Percentiles rank a stretch among this genome's conserved stretches.
phyloP scores from a whole-genome alignment of 2,329 filamentous ascomycete genomes.

The Pseudogymnoascus sp. region DNA sequence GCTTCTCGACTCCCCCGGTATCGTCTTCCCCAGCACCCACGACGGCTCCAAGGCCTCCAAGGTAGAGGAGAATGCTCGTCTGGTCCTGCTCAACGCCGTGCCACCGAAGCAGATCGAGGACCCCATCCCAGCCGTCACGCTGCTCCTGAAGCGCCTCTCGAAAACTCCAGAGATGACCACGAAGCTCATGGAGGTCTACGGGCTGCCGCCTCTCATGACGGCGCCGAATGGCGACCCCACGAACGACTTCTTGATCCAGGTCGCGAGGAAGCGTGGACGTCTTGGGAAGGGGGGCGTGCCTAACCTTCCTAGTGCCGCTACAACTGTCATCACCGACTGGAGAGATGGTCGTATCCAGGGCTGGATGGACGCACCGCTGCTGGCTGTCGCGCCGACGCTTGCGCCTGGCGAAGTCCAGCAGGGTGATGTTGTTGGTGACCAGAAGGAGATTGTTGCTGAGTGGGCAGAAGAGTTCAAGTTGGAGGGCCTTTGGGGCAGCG shows the following conservation, averaged over 20 bases:
- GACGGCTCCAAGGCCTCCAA: constrained; percentile 45
- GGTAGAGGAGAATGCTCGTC: constrained; percentile 69
- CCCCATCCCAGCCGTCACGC: constrained; percentile 74
- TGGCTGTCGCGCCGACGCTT: constrained; percentile 43
- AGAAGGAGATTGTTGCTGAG: constrained; percentile 83
- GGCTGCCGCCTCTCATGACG: constrained; percentile 68
- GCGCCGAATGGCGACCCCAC: constrained; percentile 61
- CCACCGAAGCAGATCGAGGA: constrained; percentile 93
- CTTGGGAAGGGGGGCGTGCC: constrained; percentile 84
- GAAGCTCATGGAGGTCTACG: constrained; percentile 77
- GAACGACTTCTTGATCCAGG: constrained; percentile 88
- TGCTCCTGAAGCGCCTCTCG: constrained; percentile 76
- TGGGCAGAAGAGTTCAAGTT: constrained; percentile 95
- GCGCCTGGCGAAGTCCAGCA: constrained; percentile 32
- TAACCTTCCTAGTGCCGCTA: constrained; percentile 78
- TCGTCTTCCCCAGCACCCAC: constrained; percentile 74
- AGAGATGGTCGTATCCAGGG: constrained; percentile 90
- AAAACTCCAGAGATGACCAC: constrained; percentile 63
- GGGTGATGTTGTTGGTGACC: constrained; percentile 47
- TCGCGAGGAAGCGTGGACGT: constrained; percentile 84
- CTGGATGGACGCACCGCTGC: constrained; percentile 70
- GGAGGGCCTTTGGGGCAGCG: constrained; percentile 73
- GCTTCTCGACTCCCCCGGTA: constrained; percentile 86
- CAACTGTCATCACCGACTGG: constrained; percentile 94
- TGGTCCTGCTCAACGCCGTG: constrained; percentile 82